Conservation (phyloP, 768 basidiomycete species). For the Crassisporium funariophilum region DNA sequence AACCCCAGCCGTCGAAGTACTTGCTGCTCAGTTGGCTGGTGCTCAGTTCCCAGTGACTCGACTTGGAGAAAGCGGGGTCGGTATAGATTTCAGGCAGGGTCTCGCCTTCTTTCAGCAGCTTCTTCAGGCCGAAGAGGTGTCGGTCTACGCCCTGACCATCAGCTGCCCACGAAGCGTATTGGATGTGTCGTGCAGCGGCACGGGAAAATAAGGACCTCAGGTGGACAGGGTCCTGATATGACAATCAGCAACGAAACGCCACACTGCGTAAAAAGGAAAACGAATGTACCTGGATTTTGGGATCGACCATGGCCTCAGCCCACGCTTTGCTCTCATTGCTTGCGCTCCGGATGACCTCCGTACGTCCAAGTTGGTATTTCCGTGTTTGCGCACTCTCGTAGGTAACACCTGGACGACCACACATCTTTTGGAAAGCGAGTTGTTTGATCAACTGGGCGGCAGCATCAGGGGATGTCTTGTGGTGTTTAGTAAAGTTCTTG, state of each 20-base stretch:
- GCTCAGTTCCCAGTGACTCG: slow-evolving; percentile 89
- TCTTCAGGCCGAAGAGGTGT: slow-evolving; percentile 93
- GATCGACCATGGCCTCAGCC: slow-evolving; percentile 85
- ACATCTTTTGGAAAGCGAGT: slow-evolving; percentile 91
- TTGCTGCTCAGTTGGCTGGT: slow-evolving; percentile 84
- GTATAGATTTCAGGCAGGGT: slow-evolving; percentile 70
- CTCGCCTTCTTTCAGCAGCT: slow-evolving; percentile 75
- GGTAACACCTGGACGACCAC: slow-evolving; percentile 70
- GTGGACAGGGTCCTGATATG: slow-evolving; percentile 33
- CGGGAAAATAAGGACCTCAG: slow-evolving; percentile 69
- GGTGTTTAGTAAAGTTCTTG: slow-evolving; percentile 80
- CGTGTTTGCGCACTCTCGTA: slow-evolving; percentile 97
- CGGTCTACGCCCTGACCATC: slow-evolving; percentile 95
- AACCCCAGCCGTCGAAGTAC: slow-evolving; percentile 95
- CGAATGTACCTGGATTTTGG: slow-evolving; percentile 45
- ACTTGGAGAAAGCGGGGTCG: slow-evolving; percentile 68
- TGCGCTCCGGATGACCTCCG: slow-evolving; percentile 91
- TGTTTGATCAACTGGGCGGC: slow-evolving; percentile 97
- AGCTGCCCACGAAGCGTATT: slow-evolving; percentile 89
- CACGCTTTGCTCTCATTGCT: slow-evolving; percentile 83
- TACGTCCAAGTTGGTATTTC: slow-evolving; percentile 87
- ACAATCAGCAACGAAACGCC: background rate
- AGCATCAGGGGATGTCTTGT: slow-evolving; percentile 87
- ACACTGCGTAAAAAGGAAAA: slow-evolving; percentile 2
- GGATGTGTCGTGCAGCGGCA: slow-evolving; percentile 81